Evolutionary conservation across 495 filamentous ascomycete genomes (phyloP).

Genomic region (Filosporella fistucella): DNA sequence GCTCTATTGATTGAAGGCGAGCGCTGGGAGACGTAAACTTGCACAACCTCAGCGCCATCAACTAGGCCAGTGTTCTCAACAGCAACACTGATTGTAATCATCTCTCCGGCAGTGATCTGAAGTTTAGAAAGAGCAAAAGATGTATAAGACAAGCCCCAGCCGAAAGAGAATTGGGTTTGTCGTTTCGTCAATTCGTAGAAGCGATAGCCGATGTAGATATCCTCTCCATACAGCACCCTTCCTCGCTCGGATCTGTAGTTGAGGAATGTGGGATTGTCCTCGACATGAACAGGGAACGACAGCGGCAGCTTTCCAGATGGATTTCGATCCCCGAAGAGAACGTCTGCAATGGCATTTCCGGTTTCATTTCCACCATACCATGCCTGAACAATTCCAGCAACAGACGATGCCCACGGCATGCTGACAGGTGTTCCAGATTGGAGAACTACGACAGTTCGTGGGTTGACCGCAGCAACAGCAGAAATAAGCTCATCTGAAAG

Average conservation of each 20-base stretch:
- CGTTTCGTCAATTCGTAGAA: constrained; percentile 69
- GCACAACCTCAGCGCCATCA: constrained; percentile 52
- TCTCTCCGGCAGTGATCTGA: background rate
- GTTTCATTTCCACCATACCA: constrained; percentile 80
- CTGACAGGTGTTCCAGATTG: constrained; percentile 67
- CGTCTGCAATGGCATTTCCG: constrained; percentile 78
- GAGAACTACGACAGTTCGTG: constrained; percentile 88
- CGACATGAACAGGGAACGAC: constrained; percentile 58
- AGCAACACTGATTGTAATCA: constrained; percentile 41
- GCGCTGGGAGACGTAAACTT: constrained; percentile 48
- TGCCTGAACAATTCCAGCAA: constrained; percentile 50
- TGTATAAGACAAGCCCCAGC: constrained; percentile 83
- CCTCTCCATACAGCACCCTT: constrained; percentile 71
- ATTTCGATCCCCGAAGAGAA: constrained; percentile 84
- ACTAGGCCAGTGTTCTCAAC: constrained; percentile 53
- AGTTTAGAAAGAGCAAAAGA: constrained; percentile 56
- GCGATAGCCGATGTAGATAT: constrained; percentile 72
- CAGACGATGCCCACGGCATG: constrained; percentile 62
- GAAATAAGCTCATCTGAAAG: constrained; percentile 68
- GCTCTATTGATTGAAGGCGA: constrained; percentile 53
- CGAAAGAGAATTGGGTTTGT: constrained; percentile 81
- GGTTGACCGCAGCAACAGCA: constrained; percentile 67
- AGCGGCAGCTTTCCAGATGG: constrained; percentile 73
- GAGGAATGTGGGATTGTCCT: constrained; percentile 70
- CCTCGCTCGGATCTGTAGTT: constrained; percentile 69